Evolutionary conservation across 169 alveolate species (phyloP), one percentile per base, ranked within the genome.

Genomic region (Hepatocystis sp.): DNA sequence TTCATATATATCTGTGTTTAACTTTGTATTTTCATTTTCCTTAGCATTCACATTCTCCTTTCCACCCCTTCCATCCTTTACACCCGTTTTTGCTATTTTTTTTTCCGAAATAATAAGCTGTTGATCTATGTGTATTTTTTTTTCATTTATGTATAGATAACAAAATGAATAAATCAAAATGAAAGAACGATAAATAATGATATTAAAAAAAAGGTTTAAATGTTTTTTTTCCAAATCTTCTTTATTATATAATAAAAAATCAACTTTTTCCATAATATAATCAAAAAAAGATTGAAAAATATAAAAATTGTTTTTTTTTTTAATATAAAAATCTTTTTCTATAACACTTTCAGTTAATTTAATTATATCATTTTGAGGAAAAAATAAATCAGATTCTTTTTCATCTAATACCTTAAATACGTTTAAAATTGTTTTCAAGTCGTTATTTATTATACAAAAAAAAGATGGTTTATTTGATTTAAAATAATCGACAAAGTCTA

Each of bases 171-270:
- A 81, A 53, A 49, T 61, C 19, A 81, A 17, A 15, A 81, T 63
- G 25, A 81, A 81, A 4, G 89, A 81, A 36, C 67, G 60, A 60
- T 81, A 19, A 36, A 61, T 36, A 32, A 81, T 64, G 5, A 81
- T 81, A 32, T 81, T 32, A 63, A 81, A 81, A 51, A 81, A 81
- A 17, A 81, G 27, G 44, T 63, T 11, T 46, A 81, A 49, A 56
- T 63, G 63, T 61, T 81, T 51, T 49, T 49, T 81, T 27, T 81
- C 89, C 53, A 81, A 81, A 40, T 81, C 89, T 52, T 81, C 89
- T 40, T 81, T 81, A 34, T 81, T 60, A 56, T 81, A 81, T 61
- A 65, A 56, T 17, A 81, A 49, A 55, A 47, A 81, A 0, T 81
- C 89, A 21, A 56, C 36, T 60, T 60, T 81, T 55, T 81, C 89